These are phyloP conservation scores for Camillea tinctor DNA, from an alignment of 2,329 filamentous ascomycete species.

Conservation along the genomic window DNA sequence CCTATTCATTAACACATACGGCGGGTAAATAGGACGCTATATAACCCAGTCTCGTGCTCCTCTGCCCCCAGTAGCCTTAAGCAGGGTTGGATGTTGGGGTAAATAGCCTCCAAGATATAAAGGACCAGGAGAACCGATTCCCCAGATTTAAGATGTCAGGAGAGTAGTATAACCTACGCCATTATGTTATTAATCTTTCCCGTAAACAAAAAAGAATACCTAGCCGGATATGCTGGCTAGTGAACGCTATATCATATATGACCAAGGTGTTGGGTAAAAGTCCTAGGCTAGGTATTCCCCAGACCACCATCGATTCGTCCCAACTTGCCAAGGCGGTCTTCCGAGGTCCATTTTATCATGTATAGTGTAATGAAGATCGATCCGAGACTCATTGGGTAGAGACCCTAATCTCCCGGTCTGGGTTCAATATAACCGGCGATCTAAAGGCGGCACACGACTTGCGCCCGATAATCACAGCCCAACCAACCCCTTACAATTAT, in stretches of 20 bases:
- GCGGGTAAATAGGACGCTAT: conserved; percentile 18
- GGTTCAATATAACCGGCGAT: conserved; percentile 15
- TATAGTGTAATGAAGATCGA: not conserved
- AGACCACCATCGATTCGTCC: not conserved
- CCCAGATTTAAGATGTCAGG: not conserved
- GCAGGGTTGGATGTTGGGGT: not conserved
- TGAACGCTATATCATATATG: not conserved
- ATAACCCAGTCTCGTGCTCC: conserved; percentile 6
- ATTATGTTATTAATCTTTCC: not conserved
- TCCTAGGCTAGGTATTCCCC: not conserved
- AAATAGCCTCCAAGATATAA: not conserved
- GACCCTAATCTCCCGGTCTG: conserved; percentile 8
- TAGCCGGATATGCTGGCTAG: not conserved
- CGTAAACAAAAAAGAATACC: not conserved
- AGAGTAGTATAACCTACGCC: not conserved
- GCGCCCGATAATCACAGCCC: conserved; percentile 3
- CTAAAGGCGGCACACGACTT: not conserved
- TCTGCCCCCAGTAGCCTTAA: not conserved
- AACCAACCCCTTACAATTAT: not conserved
- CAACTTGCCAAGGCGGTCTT: not conserved
- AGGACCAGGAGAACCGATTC: not conserved
- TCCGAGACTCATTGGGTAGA: not conserved
- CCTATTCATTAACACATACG: conserved; percentile 6
- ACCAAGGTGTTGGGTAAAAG: not conserved
- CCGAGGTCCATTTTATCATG: conserved; percentile 1